These are phyloP conservation scores for Penicillium sp. DNA, from an alignment of 2,329 filamentous ascomycete species.

Conservation along the genomic window DNA sequence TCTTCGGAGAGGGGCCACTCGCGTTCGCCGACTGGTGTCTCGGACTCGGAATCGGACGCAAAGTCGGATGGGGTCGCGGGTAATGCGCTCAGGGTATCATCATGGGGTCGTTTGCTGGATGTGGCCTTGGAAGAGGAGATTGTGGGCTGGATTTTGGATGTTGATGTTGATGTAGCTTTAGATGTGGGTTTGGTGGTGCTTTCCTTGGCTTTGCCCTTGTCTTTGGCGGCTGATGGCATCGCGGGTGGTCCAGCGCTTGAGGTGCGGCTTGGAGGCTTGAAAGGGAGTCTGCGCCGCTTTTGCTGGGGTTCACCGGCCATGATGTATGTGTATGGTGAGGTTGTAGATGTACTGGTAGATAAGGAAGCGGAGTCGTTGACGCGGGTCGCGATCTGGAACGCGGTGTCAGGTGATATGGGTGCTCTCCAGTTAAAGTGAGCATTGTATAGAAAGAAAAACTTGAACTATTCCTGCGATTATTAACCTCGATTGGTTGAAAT, in stretches of 20 bases:
- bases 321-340: not conserved
- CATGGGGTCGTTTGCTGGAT: not conserved
- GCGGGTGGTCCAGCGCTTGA: conserved; percentile 25
- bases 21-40: conserved; percentile 11
- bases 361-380: not conserved
- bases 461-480: no score
- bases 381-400: conserved; percentile 18
- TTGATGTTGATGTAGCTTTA: conserved; percentile 8
- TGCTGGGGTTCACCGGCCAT: conserved; percentile 34
- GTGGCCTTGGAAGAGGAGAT: not conserved
- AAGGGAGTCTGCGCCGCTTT: conserved; percentile 44
- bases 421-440: not conserved
- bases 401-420: conserved; percentile 24
- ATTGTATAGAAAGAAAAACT: not conserved
- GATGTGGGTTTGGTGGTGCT: conserved; percentile 9
- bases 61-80: conserved; percentile 14
- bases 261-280: conserved; percentile 45
- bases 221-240: conserved; percentile 23
- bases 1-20: conserved; percentile 34
- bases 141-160: conserved; percentile 5
- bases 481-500: no score
- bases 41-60: conserved; percentile 22
- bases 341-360: not conserved
- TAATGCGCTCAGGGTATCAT: conserved; percentile 8
- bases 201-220: conserved; percentile 18